These are phyloP conservation scores for Amoeboaphelidium protococcarum DNA, from an alignment of 371 early-diverging fungal genomes.

Conservation along the genomic window DNA sequence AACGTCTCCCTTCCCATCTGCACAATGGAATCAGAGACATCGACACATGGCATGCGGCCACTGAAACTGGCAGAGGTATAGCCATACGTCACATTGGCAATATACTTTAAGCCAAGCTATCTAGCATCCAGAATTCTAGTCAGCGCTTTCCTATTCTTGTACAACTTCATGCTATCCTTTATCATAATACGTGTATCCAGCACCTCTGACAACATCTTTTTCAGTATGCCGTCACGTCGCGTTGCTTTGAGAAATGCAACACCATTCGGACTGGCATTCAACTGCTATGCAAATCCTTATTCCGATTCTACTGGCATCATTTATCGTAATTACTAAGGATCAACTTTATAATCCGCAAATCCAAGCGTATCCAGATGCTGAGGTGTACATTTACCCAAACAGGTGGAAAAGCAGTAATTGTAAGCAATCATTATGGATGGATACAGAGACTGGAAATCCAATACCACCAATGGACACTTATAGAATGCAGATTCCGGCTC, in stretches of 20 bases:
- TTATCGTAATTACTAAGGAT: neutral
- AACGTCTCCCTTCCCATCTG: slow-evolving; percentile 50
- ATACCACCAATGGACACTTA: slow-evolving; percentile 45
- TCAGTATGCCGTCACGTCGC: slow-evolving; percentile 39
- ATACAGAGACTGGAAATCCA: slow-evolving; percentile 76
- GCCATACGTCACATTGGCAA: slow-evolving; percentile 80
- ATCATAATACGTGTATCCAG: slow-evolving; percentile 67
- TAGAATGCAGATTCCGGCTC: slow-evolving; percentile 60
- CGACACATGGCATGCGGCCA: slow-evolving; percentile 54
- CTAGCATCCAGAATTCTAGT: slow-evolving; percentile 32
- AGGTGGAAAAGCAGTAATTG: slow-evolving; percentile 32
- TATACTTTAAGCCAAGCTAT: slow-evolving; percentile 52
- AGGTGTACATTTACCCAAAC: neutral
- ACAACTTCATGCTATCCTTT: slow-evolving; percentile 46
- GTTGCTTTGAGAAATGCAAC: slow-evolving; percentile 45
- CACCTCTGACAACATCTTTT: slow-evolving; percentile 53
- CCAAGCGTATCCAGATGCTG: neutral
- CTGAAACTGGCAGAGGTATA: slow-evolving; percentile 59
- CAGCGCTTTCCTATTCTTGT: slow-evolving; percentile 22
- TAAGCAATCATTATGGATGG: slow-evolving; percentile 82
- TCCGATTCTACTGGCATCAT: neutral
- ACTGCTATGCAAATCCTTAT: too few relatives aligned
- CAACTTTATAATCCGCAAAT: neutral
- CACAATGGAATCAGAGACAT: slow-evolving; percentile 71
- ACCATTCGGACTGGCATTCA: slow-evolving; percentile 39